phyloP scores from a whole-genome alignment of 1,284 basidiomycete species.

The Neotropicomus parvogracilis region DNA sequence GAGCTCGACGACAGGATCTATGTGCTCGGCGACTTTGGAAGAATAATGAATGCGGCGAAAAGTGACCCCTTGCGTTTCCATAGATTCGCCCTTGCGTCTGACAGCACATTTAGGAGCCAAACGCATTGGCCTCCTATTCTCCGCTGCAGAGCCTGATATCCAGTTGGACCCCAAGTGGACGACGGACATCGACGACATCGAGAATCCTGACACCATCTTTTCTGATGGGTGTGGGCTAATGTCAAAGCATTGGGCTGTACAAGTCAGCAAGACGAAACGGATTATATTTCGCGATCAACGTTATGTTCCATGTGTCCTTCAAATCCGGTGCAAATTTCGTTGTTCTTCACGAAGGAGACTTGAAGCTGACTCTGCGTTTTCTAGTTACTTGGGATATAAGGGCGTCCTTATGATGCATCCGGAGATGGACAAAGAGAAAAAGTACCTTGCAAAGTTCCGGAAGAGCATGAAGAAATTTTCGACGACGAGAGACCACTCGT shows the following conservation, averaged over 20 bases:
- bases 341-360: not conserved
- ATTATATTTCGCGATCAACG: slow-evolving; percentile 51
- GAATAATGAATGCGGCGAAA: slow-evolving; percentile 61
- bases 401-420: slow-evolving; percentile 65
- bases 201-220: slow-evolving; percentile 52
- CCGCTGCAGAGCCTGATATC: slow-evolving; percentile 57
- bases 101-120: slow-evolving; percentile 48
- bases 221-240: slow-evolving; percentile 69
- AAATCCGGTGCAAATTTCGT: slow-evolving; percentile 47
- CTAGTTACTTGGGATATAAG: slow-evolving; percentile 59
- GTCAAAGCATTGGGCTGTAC: slow-evolving; percentile 46
- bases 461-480: slow-evolving; percentile 67
- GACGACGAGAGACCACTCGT: slow-evolving; percentile 50
- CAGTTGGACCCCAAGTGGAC: slow-evolving; percentile 46
- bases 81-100: not conserved
- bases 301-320: slow-evolving; percentile 59
- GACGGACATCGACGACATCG: slow-evolving; percentile 57
- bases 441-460: slow-evolving; percentile 52
- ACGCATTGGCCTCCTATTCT: slow-evolving; percentile 62
- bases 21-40: slow-evolving; percentile 51
- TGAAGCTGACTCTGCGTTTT: not conserved
- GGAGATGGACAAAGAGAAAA: slow-evolving; percentile 42
- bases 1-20: slow-evolving; percentile 57
- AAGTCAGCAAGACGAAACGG: slow-evolving; percentile 49
- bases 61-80: slow-evolving; percentile 36